Evolutionary conservation across 176 grass and related monocot genomes (phyloP), one percentile per base, ranked within the genome.

Genomic region (Oryza brachyantha): DNA sequence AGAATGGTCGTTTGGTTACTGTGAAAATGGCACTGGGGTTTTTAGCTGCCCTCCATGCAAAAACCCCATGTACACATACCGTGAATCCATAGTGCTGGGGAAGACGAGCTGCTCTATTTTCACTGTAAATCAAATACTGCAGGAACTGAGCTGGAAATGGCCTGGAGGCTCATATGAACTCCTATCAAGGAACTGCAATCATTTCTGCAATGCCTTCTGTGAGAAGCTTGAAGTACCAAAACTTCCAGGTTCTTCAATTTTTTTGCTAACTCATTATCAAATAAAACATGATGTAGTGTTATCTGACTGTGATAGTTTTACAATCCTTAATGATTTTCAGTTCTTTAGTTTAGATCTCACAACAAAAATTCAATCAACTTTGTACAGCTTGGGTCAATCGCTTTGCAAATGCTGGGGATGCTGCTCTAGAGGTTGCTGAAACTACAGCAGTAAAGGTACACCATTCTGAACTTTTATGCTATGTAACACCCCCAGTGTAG

Each of bases 151-250:
- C 63, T 29, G 64, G 66, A 83, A 86, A 38, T 92, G 90, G 86
- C 83, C 79, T 72, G 83, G 90, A 38, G 17, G 25, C 21, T 92
- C 86, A 8, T 92, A 92, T 65, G 90, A 88, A 68, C 69, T 88
- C 54, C 75, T 92, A 32, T 88, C 75, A 0, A 92, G 83, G 83
- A 92, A 92, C 57, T 92, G 86, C 83, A 92, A 92, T 29, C 90
- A 88, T 61, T 92, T 92, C 46, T 88, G 90, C 57, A 78, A 92
- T 54, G 72, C 61, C 35, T 80, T 92, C 32, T 92, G 90, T 1
- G 86, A 92, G 61, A 79, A 73, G 65, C 57, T 92, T 76, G 79
- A 75, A 62, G 83, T 86, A 14, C 70, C 79, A 16, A 76, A 88
- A 68, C 86, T 92, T 80, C 86, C 86, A 80, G 86, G 86, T 92